Evolutionary conservation across 495 filamentous ascomycete genomes (phyloP), one percentile per base, ranked within the genome.

Genomic region (Aspergillus biplanus): DNA sequence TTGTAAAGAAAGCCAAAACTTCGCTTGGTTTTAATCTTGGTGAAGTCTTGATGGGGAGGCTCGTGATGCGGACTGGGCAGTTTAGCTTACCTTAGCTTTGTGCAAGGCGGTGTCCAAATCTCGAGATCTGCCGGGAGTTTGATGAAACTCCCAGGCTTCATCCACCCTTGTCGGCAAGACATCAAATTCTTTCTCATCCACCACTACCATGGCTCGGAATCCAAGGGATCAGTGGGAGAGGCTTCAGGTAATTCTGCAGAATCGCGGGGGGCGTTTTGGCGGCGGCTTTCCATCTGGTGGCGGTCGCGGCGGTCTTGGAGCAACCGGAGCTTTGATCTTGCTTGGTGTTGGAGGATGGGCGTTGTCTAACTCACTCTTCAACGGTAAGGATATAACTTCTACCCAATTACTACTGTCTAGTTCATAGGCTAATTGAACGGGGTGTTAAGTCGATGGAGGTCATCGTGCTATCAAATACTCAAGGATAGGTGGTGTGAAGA

Each of bases 391-490:
- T 32, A 5, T 33, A 12, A 33, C 3, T 34, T n/a, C 18, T 48
- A 7, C 21, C 7, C 16, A 9, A n/a, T 33, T 35, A 3, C 8
- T 16, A 5, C 8, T 35, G 35, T 63, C 27, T 50, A 8, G 31
- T 13, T 33, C n/a, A 54, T 8, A 27, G 54, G 27, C 15, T 65
- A 33, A 53, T 52, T 63, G 21, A 58, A 56, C 66, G 59, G 65
- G n/a, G 21, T 35, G n/a, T 68, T n/a, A 56, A 92, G 95, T 99
- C 66, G 95, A 99, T 73, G 95, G 95, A 88, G 95, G 95, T 81
- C 95, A 98, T 82, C 89, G 95, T 74, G 95, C 95, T 55, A 99
- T 99, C 82, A 99, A 99, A 76, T 99, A 99, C 82, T 92, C 90
- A 61, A 88, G 95, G 71, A 70, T 97, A 77, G 90, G 87, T 73